Base-by-base conservation (phyloP, 148 eudicot genomes). In the Rhododendron ovatum region DNA sequence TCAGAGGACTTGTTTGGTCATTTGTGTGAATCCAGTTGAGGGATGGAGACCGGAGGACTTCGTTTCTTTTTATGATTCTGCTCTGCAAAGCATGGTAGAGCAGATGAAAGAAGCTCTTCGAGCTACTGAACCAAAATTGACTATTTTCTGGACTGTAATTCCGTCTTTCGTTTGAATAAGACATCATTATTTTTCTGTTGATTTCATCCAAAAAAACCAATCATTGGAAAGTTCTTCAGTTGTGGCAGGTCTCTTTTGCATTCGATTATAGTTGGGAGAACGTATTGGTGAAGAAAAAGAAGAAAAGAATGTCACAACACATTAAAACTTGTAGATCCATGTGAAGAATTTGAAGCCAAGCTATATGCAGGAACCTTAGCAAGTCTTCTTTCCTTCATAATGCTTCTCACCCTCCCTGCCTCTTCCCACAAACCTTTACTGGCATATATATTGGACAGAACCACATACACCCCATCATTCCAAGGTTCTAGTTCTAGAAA, bases 381-480 rank as follows among this genome's bases (percentile, higher is more conserved):
- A 85, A 96, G 85, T 87, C 88, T 93, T 84, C 88, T 89, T 74
- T 89, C 92, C 86, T 91, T 92, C 95, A 96, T 93, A 43, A 91
- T 82, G 47, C 84, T 88, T 90, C 96, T 93, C 51, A 92, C 82
- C 84, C 90, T 90, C 89, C 87, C 92, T 20, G 94, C 97, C 69
- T 92, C 94, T 57, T 88, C 88, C 98, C 98, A 94, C 95, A 94
- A 87, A 48, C 91, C 89, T 84, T 90, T 89, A 82, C 86, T 88
- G 3, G 98, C 98, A 91, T 92, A 96, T 30, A 94, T 92, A 86
- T 96, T 96, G 6, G 97, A 94, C 61, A 94, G 86, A 57, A 92
- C 95, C 78, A 94, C 96, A 86, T 90, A 94, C 61, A 89, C 96
- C 76, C 97, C 99, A 82, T 93, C 96, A 89, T 95, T 95, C 94